Evolutionary conservation across 176 grass and related monocot genomes (phyloP), one percentile per base, ranked within the genome.

Genomic region (Echinochloa phyllopogon): DNA sequence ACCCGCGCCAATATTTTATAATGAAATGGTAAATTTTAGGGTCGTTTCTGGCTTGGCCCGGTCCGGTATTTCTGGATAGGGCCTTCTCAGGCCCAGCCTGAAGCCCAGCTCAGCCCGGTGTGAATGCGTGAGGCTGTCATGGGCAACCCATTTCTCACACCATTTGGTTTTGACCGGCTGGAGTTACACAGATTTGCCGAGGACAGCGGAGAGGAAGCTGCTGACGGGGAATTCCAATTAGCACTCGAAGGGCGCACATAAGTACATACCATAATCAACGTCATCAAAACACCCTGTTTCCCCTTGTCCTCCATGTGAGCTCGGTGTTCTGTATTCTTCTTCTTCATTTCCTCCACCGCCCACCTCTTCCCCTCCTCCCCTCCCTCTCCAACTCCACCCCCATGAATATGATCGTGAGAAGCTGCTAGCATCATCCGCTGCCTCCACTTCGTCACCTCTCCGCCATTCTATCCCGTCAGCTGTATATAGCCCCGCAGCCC

Each of bases 241-340:
- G 56, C 74, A 36, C 33, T 67, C 55, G 71, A 14, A 14, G 55
- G 44, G 23, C 58, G 43, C 29, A 53, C 83, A 79, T 33, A 33
- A 33, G 29, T 33, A 33, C 29, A 33, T 33, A 33, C 29, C 29
- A 33, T 88, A 83, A 89, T 84, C 73, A 67, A 75, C 67, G 79
- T 59, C 84, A 77, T 58, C 67, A 74, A 79, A 75, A 71, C 75
- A 74, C 66, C 74, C 67, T 79, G 80, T 78, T 79, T 39, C 29
- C 56, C 42, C 84, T 87, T 83, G 88, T 86, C 84, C 79, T 90
- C 84, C 84, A 83, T 87, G 89, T 87, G 84, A 86, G 65, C 43
- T 29, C 70, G 43, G 24, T 72, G 42, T 6, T 55, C 38, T 49
- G 17, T 29, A 23, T 44, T 66, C 23, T 41, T 56, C 86, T 40